These are phyloP conservation scores for Solanum dulcamara DNA, from an alignment of 257 asterid genomes.

Conservation along the genomic window DNA sequence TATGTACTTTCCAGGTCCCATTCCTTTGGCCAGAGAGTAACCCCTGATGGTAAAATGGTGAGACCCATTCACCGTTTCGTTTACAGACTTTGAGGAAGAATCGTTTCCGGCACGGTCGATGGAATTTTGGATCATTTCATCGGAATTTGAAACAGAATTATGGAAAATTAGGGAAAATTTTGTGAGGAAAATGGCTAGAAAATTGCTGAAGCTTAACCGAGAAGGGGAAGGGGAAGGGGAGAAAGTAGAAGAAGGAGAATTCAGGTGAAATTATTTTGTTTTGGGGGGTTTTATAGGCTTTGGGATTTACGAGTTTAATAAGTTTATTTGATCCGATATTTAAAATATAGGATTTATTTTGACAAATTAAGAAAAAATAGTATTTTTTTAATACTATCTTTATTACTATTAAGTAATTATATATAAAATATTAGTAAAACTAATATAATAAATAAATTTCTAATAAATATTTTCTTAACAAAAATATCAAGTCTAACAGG, in stretches of 20 bases:
- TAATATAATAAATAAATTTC: too few species aligned
- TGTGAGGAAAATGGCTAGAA: not conserved
- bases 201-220: not conserved
- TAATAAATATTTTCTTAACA: too few species aligned
- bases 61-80: slow-evolving; percentile 83
- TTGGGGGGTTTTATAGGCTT: not conserved
- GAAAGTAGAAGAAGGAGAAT: not conserved
- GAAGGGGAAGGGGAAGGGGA: too few species aligned
- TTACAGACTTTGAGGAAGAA: slow-evolving; percentile 55
- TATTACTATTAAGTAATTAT: too few species aligned
- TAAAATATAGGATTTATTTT: too few species aligned
- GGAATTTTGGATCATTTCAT: not conserved
- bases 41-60: slow-evolving; percentile 76
- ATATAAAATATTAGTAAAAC: too few species aligned
- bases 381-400: too few species aligned
- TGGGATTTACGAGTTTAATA: not conserved
- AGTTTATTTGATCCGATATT: too few species aligned
- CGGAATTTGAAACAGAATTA: not conserved
- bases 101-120: not conserved
- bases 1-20: slow-evolving; percentile 71
- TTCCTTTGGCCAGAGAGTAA: slow-evolving; percentile 81
- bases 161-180: not conserved
- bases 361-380: too few species aligned
- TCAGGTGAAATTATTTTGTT: too few species aligned
- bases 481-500: too few species aligned